Conservation (phyloP, 805 yeast species). For the Ogataea siamensis region DNA sequence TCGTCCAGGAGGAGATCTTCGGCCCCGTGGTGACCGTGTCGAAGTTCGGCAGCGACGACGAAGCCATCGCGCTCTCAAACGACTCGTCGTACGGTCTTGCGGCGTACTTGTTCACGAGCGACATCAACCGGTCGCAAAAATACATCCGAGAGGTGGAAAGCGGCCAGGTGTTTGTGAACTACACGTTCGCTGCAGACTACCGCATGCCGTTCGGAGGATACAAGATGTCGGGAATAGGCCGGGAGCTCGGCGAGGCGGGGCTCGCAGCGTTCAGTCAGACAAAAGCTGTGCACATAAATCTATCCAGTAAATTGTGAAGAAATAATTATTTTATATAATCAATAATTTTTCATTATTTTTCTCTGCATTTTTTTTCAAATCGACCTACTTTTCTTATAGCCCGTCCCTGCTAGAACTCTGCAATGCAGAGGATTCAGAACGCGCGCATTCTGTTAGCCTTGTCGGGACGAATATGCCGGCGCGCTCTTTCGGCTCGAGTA, state of each 20-base stretch:
- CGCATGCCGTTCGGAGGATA: constrained; percentile 92
- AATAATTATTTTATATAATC: not conserved
- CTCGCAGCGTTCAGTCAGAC: constrained; percentile 80
- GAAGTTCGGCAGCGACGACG: constrained; percentile 80
- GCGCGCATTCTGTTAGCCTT: constrained; percentile 1
- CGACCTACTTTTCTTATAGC: constrained; percentile 1
- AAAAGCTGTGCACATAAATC: constrained; percentile 71
- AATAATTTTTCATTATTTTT: constrained; percentile 1
- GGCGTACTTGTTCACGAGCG: constrained; percentile 83
- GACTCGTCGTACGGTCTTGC: constrained; percentile 83
- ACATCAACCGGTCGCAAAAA: constrained; percentile 70
- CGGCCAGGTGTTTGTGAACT: constrained; percentile 91
- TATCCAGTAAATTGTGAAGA: constrained; percentile 29
- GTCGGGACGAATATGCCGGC: constrained; percentile 1
- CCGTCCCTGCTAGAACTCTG: constrained; percentile 5
- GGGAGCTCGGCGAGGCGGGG: constrained; percentile 90
- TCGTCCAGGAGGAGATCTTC: constrained; percentile 76
- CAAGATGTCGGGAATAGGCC: constrained; percentile 88
- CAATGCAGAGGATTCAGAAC: constrained; percentile 9
- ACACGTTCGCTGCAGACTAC: constrained; percentile 84
- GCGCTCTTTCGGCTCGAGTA: constrained; percentile 8
- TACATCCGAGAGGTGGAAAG: constrained; percentile 75
- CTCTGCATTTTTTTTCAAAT: constrained; percentile 1
- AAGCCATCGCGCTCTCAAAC: constrained; percentile 75
- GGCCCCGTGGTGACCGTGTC: constrained; percentile 90